Evolutionary conservation across 352 stramenopile species (phyloP), one percentile per base, ranked within the genome.

Genomic region (Achlya hypogyna): DNA sequence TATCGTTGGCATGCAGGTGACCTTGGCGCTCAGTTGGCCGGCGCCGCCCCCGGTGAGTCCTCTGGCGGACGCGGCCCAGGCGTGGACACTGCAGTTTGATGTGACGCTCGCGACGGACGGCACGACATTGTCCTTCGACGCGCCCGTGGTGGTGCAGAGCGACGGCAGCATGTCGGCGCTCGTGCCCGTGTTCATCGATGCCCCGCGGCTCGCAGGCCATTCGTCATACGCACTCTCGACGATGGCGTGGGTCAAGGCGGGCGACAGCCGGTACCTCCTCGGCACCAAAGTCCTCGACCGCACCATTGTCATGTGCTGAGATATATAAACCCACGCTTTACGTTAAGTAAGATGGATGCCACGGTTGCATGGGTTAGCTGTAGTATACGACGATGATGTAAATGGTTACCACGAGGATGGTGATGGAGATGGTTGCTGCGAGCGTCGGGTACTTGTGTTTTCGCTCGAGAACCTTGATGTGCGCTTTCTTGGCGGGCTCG

Each of bases 361-460:
- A 16, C 34, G 34, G 14, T 42, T n/a, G n/a, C 6, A 42, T 56
- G 22, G 22, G 16, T 52, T 66, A 66, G 1, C 18, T 54, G n/a
- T 23, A 52, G 59, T 58, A 66, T 27, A 56, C 25, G 34, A 67
- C 59, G 42, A 67, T 67, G 38, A 67, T 58, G 25, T 58, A 58
- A n/a, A 67, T 67, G 16, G 40, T 67, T 12, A 45, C 59, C 8
- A 67, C 28, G n/a, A 67, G 43, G 8, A 67, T 29, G 8, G 29
- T 49, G 16, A 58, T 45, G 16, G 38, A 58, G 34, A 67, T 67
- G 60, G 59, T 58, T 18, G 42, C 23, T 9, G 60, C 60, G 5
- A 67, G 20, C n/a, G 51, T 40, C n/a, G 60, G 60, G 27, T 60
- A 67, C 40, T 49, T 58, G 31, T 67, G 60, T 23, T 67, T 67